A percentile compares a stretch with the other conserved stretches of the same genome.
These are phyloP conservation scores for Trichomonascus vanleenenianus DNA, from an alignment of 805 yeast species.

Conservation along the genomic window DNA sequence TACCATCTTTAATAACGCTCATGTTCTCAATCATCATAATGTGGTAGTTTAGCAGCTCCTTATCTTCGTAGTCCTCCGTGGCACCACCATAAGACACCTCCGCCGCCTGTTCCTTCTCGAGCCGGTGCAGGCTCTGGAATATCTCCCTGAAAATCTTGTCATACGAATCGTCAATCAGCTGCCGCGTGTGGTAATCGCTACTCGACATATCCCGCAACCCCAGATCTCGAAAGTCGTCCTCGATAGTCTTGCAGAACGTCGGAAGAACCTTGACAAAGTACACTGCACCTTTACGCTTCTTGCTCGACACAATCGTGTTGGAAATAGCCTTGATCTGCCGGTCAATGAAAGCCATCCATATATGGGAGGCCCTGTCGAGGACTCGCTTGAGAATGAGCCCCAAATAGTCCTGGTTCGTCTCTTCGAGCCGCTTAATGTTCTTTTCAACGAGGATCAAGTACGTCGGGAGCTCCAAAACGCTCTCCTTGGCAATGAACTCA, in stretches of 20 bases:
- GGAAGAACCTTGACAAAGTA: conserved; percentile 43
- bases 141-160: conserved; percentile 26
- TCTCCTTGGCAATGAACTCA: conserved; percentile 29
- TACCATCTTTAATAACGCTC: conserved; percentile 40
- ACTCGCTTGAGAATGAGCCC: conserved; percentile 43
- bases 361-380: conserved; percentile 40
- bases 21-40: conserved; percentile 47
- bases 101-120: conserved; percentile 20
- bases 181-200: conserved; percentile 7
- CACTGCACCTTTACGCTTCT: conserved; percentile 35
- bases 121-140: conserved; percentile 24
- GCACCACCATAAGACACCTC: conserved; percentile 3
- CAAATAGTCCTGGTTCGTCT: conserved; percentile 59
- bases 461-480: conserved; percentile 37
- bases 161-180: conserved; percentile 25
- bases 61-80: conserved; percentile 22
- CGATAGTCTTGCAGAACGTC: conserved; percentile 36
- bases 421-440: conserved; percentile 30
- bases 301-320: conserved; percentile 30
- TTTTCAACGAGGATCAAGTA: conserved; percentile 38
- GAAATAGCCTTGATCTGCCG: conserved; percentile 43
- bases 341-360: conserved; percentile 55
- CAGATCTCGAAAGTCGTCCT: conserved; percentile 21
- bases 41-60: conserved; percentile 34
- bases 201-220: not conserved